Evolutionary conservation across 2,329 filamentous ascomycete genomes (phyloP).

Genomic region (Cryphonectria radicalis): DNA sequence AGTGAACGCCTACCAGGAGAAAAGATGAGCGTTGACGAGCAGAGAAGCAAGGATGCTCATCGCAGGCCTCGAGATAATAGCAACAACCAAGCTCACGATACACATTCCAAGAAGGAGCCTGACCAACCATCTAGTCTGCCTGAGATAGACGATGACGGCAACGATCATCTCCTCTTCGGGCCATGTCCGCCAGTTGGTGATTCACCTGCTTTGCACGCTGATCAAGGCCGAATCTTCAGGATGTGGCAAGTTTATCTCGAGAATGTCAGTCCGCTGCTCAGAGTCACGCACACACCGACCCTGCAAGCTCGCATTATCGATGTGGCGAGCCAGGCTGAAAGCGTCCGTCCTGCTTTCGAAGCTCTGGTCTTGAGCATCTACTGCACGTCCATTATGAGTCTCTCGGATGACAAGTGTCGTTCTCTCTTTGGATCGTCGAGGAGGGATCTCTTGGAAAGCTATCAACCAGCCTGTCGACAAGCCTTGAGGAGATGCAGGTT

Average conservation of each 20-base stretch:
- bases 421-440: slow-evolving; percentile 47
- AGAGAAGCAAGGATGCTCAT: not conserved
- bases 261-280: slow-evolving; percentile 63
- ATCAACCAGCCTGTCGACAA: slow-evolving; percentile 55
- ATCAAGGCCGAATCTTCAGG: slow-evolving; percentile 48
- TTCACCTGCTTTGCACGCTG: slow-evolving; percentile 55
- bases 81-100: not conserved
- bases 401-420: slow-evolving; percentile 49
- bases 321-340: slow-evolving; percentile 47
- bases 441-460: slow-evolving; percentile 46
- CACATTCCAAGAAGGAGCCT: not conserved
- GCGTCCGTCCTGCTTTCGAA: slow-evolving; percentile 48
- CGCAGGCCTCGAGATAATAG: not conserved
- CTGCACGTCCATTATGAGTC: slow-evolving; percentile 45
- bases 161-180: slow-evolving; percentile 59
- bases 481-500: slow-evolving; percentile 57
- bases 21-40: not conserved
- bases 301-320: slow-evolving; percentile 58
- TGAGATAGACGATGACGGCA: slow-evolving; percentile 30
- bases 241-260: slow-evolving; percentile 64
- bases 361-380: slow-evolving; percentile 63
- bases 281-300: slow-evolving; percentile 60
- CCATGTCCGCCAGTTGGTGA: slow-evolving; percentile 45
- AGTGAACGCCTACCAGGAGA: not conserved
- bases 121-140: not conserved